Base-by-base conservation (phyloP, 768 basidiomycete genomes). In the Pleurotus tuoliensis region DNA sequence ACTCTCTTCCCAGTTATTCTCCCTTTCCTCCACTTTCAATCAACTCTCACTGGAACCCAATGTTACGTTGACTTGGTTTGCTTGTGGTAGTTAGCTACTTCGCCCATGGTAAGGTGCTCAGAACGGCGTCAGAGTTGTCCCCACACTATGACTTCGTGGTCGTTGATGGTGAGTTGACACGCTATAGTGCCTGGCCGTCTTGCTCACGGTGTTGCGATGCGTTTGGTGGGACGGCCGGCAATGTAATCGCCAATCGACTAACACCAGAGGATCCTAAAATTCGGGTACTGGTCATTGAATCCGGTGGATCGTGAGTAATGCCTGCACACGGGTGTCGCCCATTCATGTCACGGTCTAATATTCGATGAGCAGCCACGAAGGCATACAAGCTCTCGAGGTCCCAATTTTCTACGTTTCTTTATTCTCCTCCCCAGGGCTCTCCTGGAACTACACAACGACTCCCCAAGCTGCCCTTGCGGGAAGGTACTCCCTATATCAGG, bases 71-170 rank as follows among this genome's bases (percentile, higher is more conserved):
- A 9, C 8, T 9, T 30, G 30, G n/a, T n/a, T n/a, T n/a, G n/a
- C n/a, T 9, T 9, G 30, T 9, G 30, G 30, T 34, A 11, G 9
- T 34, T 11, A 34, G 30, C 30, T 34, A 9, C 30, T 34, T 34
- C 8, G 11, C 11, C 30, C 11, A 3, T 11, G 30, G 30, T 9
- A 34, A 34, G 7, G 30, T 34, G 9, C 30, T 34, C 30, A 34
- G 30, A 11, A 34, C 30, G 2, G 30, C 30, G 3, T 34, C 30
- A 8, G 30, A 34, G 30, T 11, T 34, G 30, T 34, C 30, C 8
- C 24, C 24, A 5, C 4, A 25, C 37, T 70, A 68, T 57, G 71
- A 71, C 63, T 72, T 66, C 49, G 57, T 72, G 39, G 58, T 71
- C 38, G 59, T 72, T 52, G 71, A 69, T 61, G 69, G 69, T 66